Base-by-base conservation (phyloP, 164 flowering plant species). In the Berberis thunbergii region DNA sequence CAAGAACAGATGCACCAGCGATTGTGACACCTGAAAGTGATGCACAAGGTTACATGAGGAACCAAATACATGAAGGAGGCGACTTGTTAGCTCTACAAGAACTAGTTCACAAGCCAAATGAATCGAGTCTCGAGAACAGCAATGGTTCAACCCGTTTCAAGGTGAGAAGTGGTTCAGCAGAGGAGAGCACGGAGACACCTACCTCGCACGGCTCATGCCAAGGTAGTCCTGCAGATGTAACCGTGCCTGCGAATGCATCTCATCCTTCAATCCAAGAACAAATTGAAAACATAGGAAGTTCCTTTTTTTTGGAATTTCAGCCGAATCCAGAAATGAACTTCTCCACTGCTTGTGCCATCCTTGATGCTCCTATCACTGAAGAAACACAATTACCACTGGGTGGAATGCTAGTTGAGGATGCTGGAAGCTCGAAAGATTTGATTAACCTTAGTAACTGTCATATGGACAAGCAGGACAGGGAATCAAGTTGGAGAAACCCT, bases 391-490 rank as follows among this genome's bases (percentile, higher is more conserved):
- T 77, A 48, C 77, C 76, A 48, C 82, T 83, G 75, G 75, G 84
- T 41, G 87, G 80, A 70, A 76, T 86, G 85, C 76, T 81, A 11
- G 66, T 86, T 12, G 90, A 84, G 72, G 96, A 93, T 64, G 79
- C 88, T 2, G 96, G 94, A 67, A 93, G 96, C 75, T 86, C 91
- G 49, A 82, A 88, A 74, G 97, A 94, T 73, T 72, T 88, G 66
- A 78, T 76, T 69, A 84, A 81, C 58, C 84, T 88, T 7, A 86
- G 91, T 72, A 77, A 77, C 61, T 59, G 74, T 74, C 46, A 71
- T 40, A 38, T 70, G 40, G 94, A 83, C 2, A 86, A 86, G 48
- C 78, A 58, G 59, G 53, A 76, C 11, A 79, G 76, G 0, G 86
- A 84, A 41, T 65, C 70, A 46, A 75, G 74, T 70, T 72, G 79